Conservation (phyloP, 1,284 basidiomycete genomes). For the Caloboletus firmus region DNA sequence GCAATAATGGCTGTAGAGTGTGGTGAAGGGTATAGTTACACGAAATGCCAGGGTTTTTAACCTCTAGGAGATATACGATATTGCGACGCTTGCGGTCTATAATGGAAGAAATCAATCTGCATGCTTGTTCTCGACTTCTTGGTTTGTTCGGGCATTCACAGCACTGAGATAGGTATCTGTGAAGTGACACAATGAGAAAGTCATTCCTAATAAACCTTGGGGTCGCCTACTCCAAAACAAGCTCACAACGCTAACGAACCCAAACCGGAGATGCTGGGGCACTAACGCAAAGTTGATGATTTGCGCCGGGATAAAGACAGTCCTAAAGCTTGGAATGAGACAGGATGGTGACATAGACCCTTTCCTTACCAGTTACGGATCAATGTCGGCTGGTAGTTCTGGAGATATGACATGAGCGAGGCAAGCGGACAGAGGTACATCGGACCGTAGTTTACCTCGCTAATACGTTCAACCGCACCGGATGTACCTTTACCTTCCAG, state of each 20-base stretch:
- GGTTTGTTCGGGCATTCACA: conserved; percentile 37
- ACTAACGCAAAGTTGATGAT: conserved; percentile 80
- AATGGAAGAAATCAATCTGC: conserved; percentile 5
- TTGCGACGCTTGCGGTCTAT: neutral
- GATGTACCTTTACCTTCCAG: conserved; percentile 64
- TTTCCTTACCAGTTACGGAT: conserved; percentile 66
- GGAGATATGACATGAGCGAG: neutral
- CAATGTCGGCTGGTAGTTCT: conserved; percentile 70
- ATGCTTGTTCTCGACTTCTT: conserved; percentile 1
- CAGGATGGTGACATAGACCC: neutral
- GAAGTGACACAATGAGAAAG: neutral
- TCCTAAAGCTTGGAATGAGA: conserved; percentile 41
- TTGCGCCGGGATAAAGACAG: conserved; percentile 79
- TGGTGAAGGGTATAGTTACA: conserved; percentile 13
- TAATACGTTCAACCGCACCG: conserved; percentile 56
- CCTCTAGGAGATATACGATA: conserved; percentile 17
- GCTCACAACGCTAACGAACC: conserved; percentile 75
- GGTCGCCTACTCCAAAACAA: conserved; percentile 81
- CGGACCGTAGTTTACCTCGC: conserved; percentile 42
- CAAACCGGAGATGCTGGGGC: conserved; percentile 78
- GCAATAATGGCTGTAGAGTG: neutral
- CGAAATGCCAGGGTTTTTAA: conserved; percentile 7
- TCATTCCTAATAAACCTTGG: conserved; percentile 15
- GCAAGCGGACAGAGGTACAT: neutral
- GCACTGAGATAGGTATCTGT: conserved; percentile 51